These are phyloP conservation scores for Diplodia mutila DNA, from an alignment of 2,329 filamentous ascomycete genomes.

Conservation along the genomic window DNA sequence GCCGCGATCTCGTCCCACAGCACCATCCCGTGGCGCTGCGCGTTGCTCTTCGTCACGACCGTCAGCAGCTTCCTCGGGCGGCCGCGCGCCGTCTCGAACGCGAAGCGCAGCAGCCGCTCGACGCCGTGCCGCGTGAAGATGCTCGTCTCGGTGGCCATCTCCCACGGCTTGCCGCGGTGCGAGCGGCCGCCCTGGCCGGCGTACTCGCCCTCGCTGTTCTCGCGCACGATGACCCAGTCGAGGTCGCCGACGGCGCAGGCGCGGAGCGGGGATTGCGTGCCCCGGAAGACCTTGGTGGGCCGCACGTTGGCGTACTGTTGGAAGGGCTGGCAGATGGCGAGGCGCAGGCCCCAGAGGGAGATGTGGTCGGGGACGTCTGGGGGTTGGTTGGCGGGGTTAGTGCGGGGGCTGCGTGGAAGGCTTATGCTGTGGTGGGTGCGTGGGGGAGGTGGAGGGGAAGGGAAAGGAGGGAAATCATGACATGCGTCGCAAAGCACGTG, in stretches of 20 bases:
- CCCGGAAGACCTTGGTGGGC: slow-evolving; percentile 64
- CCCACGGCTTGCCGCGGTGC: slow-evolving; percentile 62
- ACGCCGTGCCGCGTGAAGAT: slow-evolving; percentile 66
- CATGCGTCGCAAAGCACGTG: too few relatives aligned
- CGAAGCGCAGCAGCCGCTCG: slow-evolving; percentile 64
- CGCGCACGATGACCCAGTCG: slow-evolving; percentile 69
- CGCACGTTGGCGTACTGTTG: slow-evolving; percentile 63
- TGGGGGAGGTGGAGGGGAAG: too few relatives aligned
- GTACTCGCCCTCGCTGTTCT: slow-evolving; percentile 70
- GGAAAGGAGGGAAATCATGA: too few relatives aligned
- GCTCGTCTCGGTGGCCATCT: slow-evolving; percentile 64
- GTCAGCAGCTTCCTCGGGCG: slow-evolving; percentile 63
- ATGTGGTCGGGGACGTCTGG: slow-evolving; percentile 60
- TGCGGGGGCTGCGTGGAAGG: not conserved
- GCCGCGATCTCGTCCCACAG: slow-evolving; percentile 68
- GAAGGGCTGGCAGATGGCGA: slow-evolving; percentile 59
- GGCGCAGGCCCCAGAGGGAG: slow-evolving; percentile 59
- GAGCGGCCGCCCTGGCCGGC: slow-evolving; percentile 67
- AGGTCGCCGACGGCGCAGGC: slow-evolving; percentile 59
- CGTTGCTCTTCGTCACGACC: slow-evolving; percentile 68
- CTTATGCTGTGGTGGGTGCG: too few relatives aligned
- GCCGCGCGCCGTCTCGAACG: slow-evolving; percentile 63
- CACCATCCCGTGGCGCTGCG: slow-evolving; percentile 69
- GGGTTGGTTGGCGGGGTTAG: not conserved
- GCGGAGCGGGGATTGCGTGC: slow-evolving; percentile 61